phyloP scores from a whole-genome alignment of 257 asterid genomes.

The Thymus quinquecostatus region DNA sequence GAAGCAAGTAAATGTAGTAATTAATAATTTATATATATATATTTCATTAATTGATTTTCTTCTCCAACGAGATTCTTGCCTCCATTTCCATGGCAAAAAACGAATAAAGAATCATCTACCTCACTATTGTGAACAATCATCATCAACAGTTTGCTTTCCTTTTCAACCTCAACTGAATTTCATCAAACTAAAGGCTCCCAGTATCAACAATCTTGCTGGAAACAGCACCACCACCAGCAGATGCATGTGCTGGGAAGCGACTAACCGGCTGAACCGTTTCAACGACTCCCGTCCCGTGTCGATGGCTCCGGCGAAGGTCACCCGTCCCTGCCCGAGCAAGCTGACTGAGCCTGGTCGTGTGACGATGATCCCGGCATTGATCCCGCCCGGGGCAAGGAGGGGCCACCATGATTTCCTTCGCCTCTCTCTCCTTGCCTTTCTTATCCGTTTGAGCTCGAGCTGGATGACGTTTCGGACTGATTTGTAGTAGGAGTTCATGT shows the following conservation, averaged over 20 bases:
- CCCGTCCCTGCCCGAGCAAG: conserved; percentile 44
- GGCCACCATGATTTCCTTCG: conserved; percentile 76
- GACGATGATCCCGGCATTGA: conserved; percentile 43
- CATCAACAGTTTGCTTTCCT: conserved; percentile 16
- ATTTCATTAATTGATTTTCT: background rate
- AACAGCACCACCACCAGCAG: conserved; percentile 74
- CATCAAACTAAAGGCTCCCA: conserved; percentile 51
- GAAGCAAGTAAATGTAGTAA: background rate
- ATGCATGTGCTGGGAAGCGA: conserved; percentile 83
- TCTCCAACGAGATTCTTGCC: conserved; percentile 13
- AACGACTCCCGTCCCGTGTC: conserved; percentile 67
- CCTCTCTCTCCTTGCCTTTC: conserved; percentile 58
- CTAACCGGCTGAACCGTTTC: conserved; percentile 62
- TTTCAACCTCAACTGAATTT: conserved; percentile 38
- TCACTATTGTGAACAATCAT: conserved; percentile 21
- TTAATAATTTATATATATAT: background rate
- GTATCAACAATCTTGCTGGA: conserved; percentile 65
- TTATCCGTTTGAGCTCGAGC: conserved; percentile 61
- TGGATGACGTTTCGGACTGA: conserved; percentile 67
- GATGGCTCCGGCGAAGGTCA: conserved; percentile 60
- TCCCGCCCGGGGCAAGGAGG: conserved; percentile 48
- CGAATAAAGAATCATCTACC: conserved; percentile 64
- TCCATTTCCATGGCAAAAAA: conserved; percentile 36
- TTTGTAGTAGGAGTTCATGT: conserved; percentile 72
- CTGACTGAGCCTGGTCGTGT: conserved; percentile 45